Evolutionary conservation across 1,284 basidiomycete species (phyloP), one percentile per base, ranked within the genome.

Genomic region (Ustilago hordei): DNA sequence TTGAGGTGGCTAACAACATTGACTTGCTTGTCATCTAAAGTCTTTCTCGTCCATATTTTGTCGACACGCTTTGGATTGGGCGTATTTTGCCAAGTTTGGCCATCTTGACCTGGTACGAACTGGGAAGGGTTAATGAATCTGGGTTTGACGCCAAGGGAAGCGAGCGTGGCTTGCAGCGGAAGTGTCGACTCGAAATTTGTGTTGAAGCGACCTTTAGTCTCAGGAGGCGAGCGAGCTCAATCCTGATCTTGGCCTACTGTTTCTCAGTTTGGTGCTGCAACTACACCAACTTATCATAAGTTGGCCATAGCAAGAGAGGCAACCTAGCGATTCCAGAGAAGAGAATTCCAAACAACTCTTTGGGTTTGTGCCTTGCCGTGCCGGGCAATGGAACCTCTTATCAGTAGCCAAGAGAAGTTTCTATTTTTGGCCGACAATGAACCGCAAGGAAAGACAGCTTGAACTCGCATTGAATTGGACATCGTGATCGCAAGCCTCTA

Each of bases 121-220:
- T 28, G 23, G 23, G 23, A 28, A 28, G 23, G 1, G 19, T 19
- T 19, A 45, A 8, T 19, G 43, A 11, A 45, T 45, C 43, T 19
- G 43, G 43, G 43, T 45, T 19, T 19, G 43, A 45, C n/a, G 6
- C 43, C n/a, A 23, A 45, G 7, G 43, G 45, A 36, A 59, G 45
- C 57, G 43, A 48, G 19, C 48, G 57, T 45, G 57, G 57, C 61
- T 64, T 69, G 60, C 67, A 64, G 67, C 67, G 67, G 67, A 63
- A 69, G 36, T 34, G n/a, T 34, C 54, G n/a, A 36, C 19, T 15
- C 8, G 17, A 34, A 13, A 45, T 15, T 7, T 35, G 2, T 36
- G 23, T 48, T 12, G 19, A 15, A 32, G 34, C 43, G 12, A 55
- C 38, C 36, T 41, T 41, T 17, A 17, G 2, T 41, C 17, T 41